These are phyloP conservation scores for Aspergillus quadricinctus DNA, from an alignment of 2,329 filamentous ascomycete species.

Conservation along the genomic window DNA sequence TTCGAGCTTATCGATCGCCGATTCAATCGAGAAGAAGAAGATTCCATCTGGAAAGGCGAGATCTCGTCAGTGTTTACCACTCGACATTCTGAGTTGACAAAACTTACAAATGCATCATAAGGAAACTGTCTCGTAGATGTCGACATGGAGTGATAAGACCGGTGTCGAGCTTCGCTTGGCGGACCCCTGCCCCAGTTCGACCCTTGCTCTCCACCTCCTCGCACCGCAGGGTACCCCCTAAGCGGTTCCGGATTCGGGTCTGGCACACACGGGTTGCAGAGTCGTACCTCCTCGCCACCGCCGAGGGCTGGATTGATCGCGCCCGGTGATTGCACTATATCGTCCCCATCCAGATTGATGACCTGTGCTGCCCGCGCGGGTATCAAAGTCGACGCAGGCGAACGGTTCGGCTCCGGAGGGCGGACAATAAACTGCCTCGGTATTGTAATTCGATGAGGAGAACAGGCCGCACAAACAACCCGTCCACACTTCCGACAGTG, in stretches of 20 bases:
- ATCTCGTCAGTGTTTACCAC: constrained; percentile 1
- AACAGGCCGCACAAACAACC: constrained; percentile 85
- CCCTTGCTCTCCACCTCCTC: constrained; percentile 14
- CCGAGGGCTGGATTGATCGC: constrained; percentile 50
- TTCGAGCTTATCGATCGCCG: constrained; percentile 25
- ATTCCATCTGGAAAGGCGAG: constrained; percentile 9
- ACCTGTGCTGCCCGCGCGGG: constrained; percentile 41
- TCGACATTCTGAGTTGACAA: background rate
- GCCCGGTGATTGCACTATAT: constrained; percentile 21
- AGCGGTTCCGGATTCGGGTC: constrained; percentile 61
- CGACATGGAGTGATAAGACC: constrained; percentile 25
- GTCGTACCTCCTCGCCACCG: constrained; percentile 63
- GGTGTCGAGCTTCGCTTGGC: constrained; percentile 19
- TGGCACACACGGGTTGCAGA: constrained; percentile 70
- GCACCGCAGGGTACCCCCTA: constrained; percentile 26
- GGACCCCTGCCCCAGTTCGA: constrained; percentile 10
- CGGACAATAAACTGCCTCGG: constrained; percentile 89
- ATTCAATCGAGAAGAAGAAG: constrained; percentile 13
- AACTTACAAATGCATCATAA: constrained; percentile 13
- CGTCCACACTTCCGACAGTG: constrained; percentile 95
- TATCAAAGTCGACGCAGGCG: constrained; percentile 40
- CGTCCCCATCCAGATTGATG: constrained; percentile 45
- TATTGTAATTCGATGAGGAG: constrained; percentile 91
- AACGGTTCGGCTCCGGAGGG: constrained; percentile 53
- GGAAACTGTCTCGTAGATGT: constrained; percentile 6